Conservation (phyloP, 495 filamentous ascomycete species). For the Daldinia vernicosa region DNA sequence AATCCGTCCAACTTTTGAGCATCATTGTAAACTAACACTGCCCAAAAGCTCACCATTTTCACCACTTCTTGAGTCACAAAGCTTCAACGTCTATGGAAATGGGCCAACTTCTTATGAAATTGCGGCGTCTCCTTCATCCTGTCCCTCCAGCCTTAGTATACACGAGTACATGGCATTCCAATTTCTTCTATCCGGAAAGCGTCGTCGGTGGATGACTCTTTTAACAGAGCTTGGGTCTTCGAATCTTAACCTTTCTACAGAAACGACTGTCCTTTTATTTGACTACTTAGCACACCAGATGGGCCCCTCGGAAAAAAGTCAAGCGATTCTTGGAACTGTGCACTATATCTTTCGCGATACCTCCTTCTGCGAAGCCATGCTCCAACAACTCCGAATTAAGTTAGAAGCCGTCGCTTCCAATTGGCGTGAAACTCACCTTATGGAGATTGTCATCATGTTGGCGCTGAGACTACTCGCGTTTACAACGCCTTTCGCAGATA, state of each 20-base stretch:
- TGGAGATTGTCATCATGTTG: constrained; percentile 59
- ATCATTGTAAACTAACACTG: constrained; percentile 49
- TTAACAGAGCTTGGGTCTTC: constrained; percentile 60
- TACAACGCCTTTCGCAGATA: constrained; percentile 5
- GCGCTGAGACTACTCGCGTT: constrained; percentile 45
- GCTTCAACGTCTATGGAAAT: constrained; percentile 33
- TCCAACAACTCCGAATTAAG: constrained; percentile 52
- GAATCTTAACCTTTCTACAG: constrained; percentile 62
- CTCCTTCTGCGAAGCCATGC: constrained; percentile 54
- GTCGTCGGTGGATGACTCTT: constrained; percentile 57
- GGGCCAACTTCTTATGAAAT: constrained; percentile 64
- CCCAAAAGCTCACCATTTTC: constrained; percentile 46
- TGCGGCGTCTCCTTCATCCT: constrained; percentile 60
- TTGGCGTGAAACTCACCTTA: constrained; percentile 61
- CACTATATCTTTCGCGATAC: constrained; percentile 58
- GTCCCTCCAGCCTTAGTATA: constrained; percentile 55
- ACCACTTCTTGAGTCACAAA: constrained; percentile 32
- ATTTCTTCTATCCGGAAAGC: constrained; percentile 53
- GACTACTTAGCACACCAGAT: constrained; percentile 53
- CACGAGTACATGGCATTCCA: constrained; percentile 63
- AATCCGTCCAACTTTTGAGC: constrained; percentile 47
- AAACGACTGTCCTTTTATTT: constrained; percentile 53
- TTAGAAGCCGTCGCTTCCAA: constrained; percentile 55
- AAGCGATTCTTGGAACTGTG: constrained; percentile 47
- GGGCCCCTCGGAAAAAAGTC: constrained; percentile 49